These are phyloP conservation scores for Lentinula detonsa DNA, from an alignment of 768 basidiomycete genomes.

Conservation along the genomic window DNA sequence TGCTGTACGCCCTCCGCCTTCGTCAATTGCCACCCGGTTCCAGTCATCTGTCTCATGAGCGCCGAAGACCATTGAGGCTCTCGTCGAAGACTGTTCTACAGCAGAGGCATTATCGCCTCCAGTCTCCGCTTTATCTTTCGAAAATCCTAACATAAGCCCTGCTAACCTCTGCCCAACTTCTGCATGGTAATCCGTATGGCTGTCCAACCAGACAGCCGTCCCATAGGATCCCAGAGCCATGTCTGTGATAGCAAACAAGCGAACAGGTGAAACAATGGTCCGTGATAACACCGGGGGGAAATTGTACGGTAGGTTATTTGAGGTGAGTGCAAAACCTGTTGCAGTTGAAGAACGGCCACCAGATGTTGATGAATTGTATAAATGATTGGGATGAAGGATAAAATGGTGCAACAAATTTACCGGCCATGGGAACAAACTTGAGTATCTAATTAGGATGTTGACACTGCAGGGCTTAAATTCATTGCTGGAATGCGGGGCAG, in stretches of 20 bases:
- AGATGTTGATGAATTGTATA: conserved; percentile 18
- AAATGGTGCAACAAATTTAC: conserved; percentile 66
- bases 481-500: conserved; percentile 7
- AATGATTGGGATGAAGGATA: conserved; percentile 38
- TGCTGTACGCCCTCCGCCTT: conserved; percentile 41
- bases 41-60: conserved; percentile 43
- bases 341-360: background rate
- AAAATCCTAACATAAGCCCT: conserved; percentile 23
- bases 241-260: conserved; percentile 48
- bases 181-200: conserved; percentile 42
- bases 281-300: conserved; percentile 25
- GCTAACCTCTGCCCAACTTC: conserved; percentile 58
- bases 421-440: conserved; percentile 59
- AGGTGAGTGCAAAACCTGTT: background rate
- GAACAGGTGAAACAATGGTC: conserved; percentile 48
- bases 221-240: conserved; percentile 53
- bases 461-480: conserved; percentile 24
- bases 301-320: conserved; percentile 32
- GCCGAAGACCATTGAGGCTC: conserved; percentile 37
- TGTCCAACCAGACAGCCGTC: conserved; percentile 64
- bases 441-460: conserved; percentile 54
- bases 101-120: conserved; percentile 17
- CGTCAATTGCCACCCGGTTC: conserved; percentile 40
- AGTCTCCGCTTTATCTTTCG: conserved; percentile 7
- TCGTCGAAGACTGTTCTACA: conserved; percentile 18